A percentile compares a stretch with the other conserved stretches of the same genome.
phyloP scores from a whole-genome alignment of 2,329 filamentous ascomycete species.

The Exophiala dermatitidis region DNA sequence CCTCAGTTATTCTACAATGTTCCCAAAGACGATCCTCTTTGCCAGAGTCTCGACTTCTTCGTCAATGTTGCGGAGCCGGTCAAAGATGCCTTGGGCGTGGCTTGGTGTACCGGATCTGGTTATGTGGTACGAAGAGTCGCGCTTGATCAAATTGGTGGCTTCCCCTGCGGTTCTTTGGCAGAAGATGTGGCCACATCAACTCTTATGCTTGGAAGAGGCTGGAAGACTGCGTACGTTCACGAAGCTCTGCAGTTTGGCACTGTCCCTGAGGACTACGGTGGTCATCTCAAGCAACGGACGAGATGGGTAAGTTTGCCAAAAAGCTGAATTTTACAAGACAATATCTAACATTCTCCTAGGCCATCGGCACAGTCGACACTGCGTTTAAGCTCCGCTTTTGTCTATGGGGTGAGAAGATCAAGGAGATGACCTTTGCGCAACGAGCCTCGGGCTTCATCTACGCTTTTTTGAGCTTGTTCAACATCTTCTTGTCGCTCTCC shows the following conservation, averaged over 20 bases:
- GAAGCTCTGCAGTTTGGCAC: constrained; percentile 29
- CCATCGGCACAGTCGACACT: constrained; percentile 49
- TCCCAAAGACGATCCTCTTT: constrained; percentile 28
- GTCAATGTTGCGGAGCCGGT: constrained; percentile 28
- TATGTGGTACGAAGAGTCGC: constrained; percentile 29
- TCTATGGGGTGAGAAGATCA: constrained; percentile 48
- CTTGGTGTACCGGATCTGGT: constrained; percentile 32
- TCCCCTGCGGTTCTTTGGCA: constrained; percentile 31
- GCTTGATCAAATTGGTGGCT: constrained; percentile 30
- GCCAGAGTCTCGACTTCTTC: constrained; percentile 30
- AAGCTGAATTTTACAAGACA: background rate
- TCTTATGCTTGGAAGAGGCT: constrained; percentile 29
- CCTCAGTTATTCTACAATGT: constrained; percentile 32
- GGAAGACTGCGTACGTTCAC: constrained; percentile 29
- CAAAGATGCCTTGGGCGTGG: constrained; percentile 29
- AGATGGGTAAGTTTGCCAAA: constrained; percentile 29
- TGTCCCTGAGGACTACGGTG: constrained; percentile 34
- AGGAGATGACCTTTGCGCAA: constrained; percentile 50
- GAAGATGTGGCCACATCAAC: constrained; percentile 31
- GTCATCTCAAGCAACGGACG: constrained; percentile 36
- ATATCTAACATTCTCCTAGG: constrained; percentile 29
- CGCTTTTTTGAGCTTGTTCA: constrained; percentile 50
- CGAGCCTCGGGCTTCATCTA: constrained; percentile 55
- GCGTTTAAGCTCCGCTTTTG: constrained; percentile 56
- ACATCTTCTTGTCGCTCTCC: constrained; percentile 48